Base-by-base conservation (phyloP, 78 protist genomes). In the Bodo saltans region DNA sequence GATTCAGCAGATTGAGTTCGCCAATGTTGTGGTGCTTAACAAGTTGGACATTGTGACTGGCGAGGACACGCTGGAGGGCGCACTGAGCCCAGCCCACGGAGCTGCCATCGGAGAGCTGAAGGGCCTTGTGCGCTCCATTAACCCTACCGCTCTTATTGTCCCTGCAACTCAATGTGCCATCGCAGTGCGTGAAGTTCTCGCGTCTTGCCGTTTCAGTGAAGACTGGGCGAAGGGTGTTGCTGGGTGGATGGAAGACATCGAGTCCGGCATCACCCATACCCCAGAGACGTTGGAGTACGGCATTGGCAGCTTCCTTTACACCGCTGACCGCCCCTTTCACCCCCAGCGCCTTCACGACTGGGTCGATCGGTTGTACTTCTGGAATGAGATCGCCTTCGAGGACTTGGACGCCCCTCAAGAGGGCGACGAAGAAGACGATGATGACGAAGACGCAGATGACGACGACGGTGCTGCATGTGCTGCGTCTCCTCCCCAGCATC, bases 1-100 rank as follows among this genome's bases (percentile, higher is more conserved):
- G n/a, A 28, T 88, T 4, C 94, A 92, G 47, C 98, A 96, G 71
- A 47, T 96, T 40, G 96, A 95, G 83, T 93, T 89, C 67, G 92
- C 96, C 38, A 85, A 96, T 78, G 94, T 93, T 23, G 40, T 96
- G 32, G 17, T 96, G 0, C 74, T 96, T 38, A 96, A 93, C 93
- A 96, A 96, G 87, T 28, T 28, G 4, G 87, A 78, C 68, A 29
- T 84, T 28, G 69, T 11, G 33, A 1, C 74, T 29, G 37, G 32
- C 60, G 34, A 3, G 17, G 52, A 68, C 29, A 3, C 60, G n/a
- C 40, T 26, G 26, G 68, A 2, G 28, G n/a, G n/a, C n/a, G n/a
- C n/a, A n/a, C n/a, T n/a, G n/a, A n/a, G n/a, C n/a, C n/a, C n/a
- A n/a, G n/a, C n/a, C n/a, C n/a, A n/a, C n/a, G n/a, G n/a, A n/a